Conservation (phyloP, 208 protist species). For the Leishmania tropica region DNA sequence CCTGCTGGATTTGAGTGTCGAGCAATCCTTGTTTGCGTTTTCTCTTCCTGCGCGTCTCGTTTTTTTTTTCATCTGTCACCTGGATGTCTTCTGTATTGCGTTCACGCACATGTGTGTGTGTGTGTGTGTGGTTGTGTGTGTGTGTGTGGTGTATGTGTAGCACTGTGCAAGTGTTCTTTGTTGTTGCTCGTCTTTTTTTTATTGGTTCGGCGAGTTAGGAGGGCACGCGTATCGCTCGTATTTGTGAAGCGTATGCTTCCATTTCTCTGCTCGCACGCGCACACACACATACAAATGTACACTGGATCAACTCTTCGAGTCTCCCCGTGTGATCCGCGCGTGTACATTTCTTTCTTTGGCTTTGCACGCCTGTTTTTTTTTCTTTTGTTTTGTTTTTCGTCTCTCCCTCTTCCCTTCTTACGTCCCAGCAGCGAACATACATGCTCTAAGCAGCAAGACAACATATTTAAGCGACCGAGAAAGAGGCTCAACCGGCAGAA, state of each 20-base stretch:
- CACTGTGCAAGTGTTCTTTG: not conserved
- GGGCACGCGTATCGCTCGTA: not conserved
- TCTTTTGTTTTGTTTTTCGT: not conserved
- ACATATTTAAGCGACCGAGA: not conserved
- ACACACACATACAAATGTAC: not conserved
- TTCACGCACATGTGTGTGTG: not conserved
- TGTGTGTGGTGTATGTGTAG: not conserved
- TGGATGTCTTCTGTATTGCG: not conserved
- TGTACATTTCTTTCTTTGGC: not conserved
- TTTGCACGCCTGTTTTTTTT: not conserved
- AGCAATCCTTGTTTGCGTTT: not conserved
- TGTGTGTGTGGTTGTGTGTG: not conserved
- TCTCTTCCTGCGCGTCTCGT: not conserved
- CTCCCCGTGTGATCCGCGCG: not conserved
- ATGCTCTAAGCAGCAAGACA: not conserved
- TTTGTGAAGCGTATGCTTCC: not conserved
- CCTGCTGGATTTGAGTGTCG: not conserved
- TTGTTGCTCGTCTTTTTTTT: not conserved
- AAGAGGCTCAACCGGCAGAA: not conserved
- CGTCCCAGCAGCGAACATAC: not conserved
- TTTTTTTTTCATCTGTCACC: not conserved
- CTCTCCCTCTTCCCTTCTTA: slow-evolving; percentile 4
- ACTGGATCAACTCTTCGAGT: not conserved
- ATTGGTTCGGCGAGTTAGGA: not conserved
- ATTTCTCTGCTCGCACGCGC: not conserved